Evolutionary conservation across 495 filamentous ascomycete genomes (phyloP), one percentile per base, ranked within the genome.

Genomic region (Oleoguttula mirabilis): DNA sequence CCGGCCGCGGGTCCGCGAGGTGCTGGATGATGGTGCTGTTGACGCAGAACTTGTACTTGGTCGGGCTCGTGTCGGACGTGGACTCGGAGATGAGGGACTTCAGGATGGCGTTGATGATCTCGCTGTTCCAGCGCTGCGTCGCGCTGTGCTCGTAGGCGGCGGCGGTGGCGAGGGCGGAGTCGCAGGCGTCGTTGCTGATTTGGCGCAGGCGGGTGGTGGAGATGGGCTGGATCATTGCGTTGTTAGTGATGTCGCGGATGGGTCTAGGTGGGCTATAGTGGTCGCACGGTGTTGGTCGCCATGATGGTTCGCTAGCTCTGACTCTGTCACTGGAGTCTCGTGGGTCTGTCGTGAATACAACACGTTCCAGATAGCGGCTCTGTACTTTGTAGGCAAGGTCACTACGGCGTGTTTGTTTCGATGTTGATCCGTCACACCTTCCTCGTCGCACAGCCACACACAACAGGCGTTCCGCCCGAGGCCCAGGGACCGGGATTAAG

Each of bases 11-110:
- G 27, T 55, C 49, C 3, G 45, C 50, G 11, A 80, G 66, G 58
- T 98, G 88, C 61, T 98, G 90, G 46, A 98, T 90, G 58, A 96
- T 95, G 51, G 87, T 96, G 70, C 84, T 92, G 71, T 92, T 94
- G 60, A 94, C 84, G 46, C 82, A 79, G 64, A 84, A 98, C 62
- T 95, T 94, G 71, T 79, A 92, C 27, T 48, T 43, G 3, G 34
- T 21, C 6, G 21, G 12, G 64, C 61, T 6, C 72, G 60, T 0
- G 60, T 52, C 17, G 40, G 63, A 54, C 12, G 57, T 37, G 31
- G 85, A 80, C 54, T 93, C 88, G 43, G 79, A 71, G 61, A 95
- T 86, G 42, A 96, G 69, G 36, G 78, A 71, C 58, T 83, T 77
- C 43, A 98, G 82, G 66, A 92, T 82, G 30, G 73, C 72, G 68